These are phyloP conservation scores for Erysimum cheiri DNA, from an alignment of 441 rosid genomes.

Conservation along the genomic window DNA sequence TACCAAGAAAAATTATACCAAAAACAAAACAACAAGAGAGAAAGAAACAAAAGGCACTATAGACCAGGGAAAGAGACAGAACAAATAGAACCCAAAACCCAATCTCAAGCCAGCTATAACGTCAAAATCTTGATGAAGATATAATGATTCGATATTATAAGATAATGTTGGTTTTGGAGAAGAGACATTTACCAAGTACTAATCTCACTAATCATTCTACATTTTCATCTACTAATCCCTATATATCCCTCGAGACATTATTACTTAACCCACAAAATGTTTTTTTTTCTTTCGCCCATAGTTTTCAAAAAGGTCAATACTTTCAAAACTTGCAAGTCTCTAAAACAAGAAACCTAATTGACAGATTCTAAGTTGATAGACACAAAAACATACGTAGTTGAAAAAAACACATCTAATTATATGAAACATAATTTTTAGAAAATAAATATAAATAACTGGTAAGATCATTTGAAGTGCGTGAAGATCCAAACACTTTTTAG, in stretches of 20 bases:
- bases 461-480: constrained; percentile 46
- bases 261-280: not conserved
- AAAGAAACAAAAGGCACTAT: constrained; percentile 52
- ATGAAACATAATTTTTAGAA: not conserved
- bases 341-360: constrained; percentile 7
- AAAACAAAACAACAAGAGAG: constrained; percentile 32
- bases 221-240: constrained; percentile 11
- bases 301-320: constrained; percentile 30
- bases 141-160: constrained; percentile 8
- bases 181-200: constrained; percentile 14
- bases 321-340: constrained; percentile 25
- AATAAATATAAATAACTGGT: not conserved
- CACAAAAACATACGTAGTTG: too few relatives aligned
- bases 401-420: constrained; percentile 8
- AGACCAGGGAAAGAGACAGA: constrained; percentile 43
- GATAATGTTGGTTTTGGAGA: constrained; percentile 22
- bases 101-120: constrained; percentile 37
- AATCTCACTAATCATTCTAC: constrained; percentile 27
- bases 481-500: constrained; percentile 37
- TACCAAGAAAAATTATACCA: constrained; percentile 33
- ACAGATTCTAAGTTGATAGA: constrained; percentile 14
- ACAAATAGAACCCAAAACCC: constrained; percentile 22
- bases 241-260: constrained; percentile 14
- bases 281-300: not conserved
- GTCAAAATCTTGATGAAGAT: constrained; percentile 23